Percentiles rank a stretch among this genome's conserved stretches.
phyloP scores from a whole-genome alignment of 2,329 filamentous ascomycete genomes.

The Neoarthrinium moseri region DNA sequence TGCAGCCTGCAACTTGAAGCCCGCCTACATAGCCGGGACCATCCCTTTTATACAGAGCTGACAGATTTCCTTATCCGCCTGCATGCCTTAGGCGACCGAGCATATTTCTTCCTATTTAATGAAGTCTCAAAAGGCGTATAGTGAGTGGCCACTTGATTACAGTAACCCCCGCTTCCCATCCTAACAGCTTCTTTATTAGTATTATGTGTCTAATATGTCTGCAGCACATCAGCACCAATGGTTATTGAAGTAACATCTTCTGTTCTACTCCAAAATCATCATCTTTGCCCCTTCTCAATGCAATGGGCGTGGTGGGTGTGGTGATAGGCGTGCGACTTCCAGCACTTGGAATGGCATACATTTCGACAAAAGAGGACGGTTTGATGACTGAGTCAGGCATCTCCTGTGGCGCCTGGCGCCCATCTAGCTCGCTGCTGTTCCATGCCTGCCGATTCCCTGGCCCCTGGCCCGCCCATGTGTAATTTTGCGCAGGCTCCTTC shows the following conservation, averaged over 20 bases:
- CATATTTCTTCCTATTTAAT: too few relatives aligned
- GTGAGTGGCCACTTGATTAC: too few relatives aligned
- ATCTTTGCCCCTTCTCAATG: neutral
- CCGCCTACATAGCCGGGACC: too few relatives aligned
- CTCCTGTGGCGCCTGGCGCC: neutral
- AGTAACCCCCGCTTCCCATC: too few relatives aligned
- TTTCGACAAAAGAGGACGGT: neutral
- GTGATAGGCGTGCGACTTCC: neutral
- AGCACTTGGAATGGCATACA: neutral
- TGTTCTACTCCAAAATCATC: conserved; percentile 1
- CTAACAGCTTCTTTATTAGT: too few relatives aligned
- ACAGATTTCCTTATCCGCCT: too few relatives aligned
- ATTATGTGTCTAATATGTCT: too few relatives aligned
- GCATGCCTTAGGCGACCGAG: too few relatives aligned
- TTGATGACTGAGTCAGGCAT: neutral
- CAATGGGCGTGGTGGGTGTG: neutral
- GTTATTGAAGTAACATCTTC: conserved; percentile 4
- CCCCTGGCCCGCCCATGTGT: neutral
- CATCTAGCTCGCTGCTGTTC: neutral
- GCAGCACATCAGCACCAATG: too few relatives aligned
- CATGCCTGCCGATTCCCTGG: neutral
- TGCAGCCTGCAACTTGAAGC: too few relatives aligned
- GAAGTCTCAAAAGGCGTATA: too few relatives aligned
- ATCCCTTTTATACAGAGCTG: too few relatives aligned
- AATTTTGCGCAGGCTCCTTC: neutral